Conservation (phyloP, 805 yeast species). For the Zygoascus flipseniorum region DNA sequence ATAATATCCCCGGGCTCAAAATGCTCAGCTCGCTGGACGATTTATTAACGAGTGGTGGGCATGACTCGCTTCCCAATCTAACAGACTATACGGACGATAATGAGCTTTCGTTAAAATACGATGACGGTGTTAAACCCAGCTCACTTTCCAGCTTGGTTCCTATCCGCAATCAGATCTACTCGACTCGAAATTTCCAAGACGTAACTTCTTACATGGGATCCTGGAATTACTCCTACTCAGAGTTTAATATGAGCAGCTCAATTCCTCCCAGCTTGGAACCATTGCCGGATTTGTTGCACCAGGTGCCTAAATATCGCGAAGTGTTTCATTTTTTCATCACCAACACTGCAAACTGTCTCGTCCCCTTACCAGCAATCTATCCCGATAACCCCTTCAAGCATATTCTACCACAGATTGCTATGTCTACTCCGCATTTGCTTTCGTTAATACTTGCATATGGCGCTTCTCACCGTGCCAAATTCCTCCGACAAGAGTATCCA, state of each 20-base stretch:
- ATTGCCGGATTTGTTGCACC: slow-evolving; percentile 50
- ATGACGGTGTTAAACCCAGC: background rate
- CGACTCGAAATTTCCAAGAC: background rate
- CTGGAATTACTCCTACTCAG: background rate
- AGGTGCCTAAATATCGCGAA: slow-evolving; percentile 52
- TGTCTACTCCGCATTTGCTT: slow-evolving; percentile 46
- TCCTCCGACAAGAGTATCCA: slow-evolving; percentile 15
- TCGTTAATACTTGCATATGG: slow-evolving; percentile 49
- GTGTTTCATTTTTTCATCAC: slow-evolving; percentile 55
- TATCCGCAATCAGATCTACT: background rate
- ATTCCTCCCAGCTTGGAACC: slow-evolving; percentile 35
- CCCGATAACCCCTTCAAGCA: slow-evolving; percentile 57
- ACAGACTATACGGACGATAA: background rate
- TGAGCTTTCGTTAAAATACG: background rate
- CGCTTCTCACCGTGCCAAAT: slow-evolving; percentile 30
- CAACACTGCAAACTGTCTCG: slow-evolving; percentile 51
- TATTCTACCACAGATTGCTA: slow-evolving; percentile 60
- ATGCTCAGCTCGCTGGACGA: background rate
- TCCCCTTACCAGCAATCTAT: slow-evolving; percentile 55
- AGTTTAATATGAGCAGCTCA: background rate
- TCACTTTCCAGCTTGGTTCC: background rate
- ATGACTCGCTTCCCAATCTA: background rate
- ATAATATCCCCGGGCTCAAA: background rate
- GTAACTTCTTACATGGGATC: background rate
- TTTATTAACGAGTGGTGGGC: background rate